Base-by-base conservation (phyloP, 2,329 filamentous ascomycete species). In the Coniochaeta prunicola region DNA sequence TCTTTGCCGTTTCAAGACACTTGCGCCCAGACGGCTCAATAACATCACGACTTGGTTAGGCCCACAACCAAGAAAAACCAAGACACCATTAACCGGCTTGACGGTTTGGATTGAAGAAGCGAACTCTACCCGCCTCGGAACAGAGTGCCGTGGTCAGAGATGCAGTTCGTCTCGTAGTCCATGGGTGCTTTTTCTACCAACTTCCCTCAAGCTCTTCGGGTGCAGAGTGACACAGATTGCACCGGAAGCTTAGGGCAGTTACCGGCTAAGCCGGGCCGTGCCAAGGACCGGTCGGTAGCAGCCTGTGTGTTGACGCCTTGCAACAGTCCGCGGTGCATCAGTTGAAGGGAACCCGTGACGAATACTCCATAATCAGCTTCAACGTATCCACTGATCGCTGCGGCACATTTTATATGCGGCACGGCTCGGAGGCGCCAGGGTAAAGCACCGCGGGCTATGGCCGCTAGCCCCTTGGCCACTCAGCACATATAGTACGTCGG, bases 81-180 rank as follows among this genome's bases (percentile, higher is more conserved):
- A 50, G 45, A 50, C 24, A 50, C 28, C 45, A 50, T 50, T 50
- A 50, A 26, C 45, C 45, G 45, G 45, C 45, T 50, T 50, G 45
- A 50, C 21, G n/a, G 7, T 50, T 50, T 26, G 26, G 13, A 30
- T 9, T 17, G 12, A 50, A 17, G 13, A 30, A 12, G 45, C 24
- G 45, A 12, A n/a, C 24, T 50, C 24, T 30, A n/a, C 24, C 45
- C 45, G 45, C 24, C 13, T 8, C 24, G 2, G 12, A 28, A n/a
- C 13, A 50, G 13, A 50, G 9, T 30, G 2, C 3, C 2, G 30
- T 17, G 26, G 21, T 50, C 21, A 30, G 45, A 26, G 21, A 7
- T 50, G 21, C 45, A 50, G 13, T 15, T 28, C 2, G 24, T 21
- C n/a, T n/a, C 21, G 10, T 50, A 15, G 7, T n/a, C 13, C 6